Evolutionary conservation across 1,139 yeast species (phyloP).

Genomic region (Eremothecium sinecaudum): DNA sequence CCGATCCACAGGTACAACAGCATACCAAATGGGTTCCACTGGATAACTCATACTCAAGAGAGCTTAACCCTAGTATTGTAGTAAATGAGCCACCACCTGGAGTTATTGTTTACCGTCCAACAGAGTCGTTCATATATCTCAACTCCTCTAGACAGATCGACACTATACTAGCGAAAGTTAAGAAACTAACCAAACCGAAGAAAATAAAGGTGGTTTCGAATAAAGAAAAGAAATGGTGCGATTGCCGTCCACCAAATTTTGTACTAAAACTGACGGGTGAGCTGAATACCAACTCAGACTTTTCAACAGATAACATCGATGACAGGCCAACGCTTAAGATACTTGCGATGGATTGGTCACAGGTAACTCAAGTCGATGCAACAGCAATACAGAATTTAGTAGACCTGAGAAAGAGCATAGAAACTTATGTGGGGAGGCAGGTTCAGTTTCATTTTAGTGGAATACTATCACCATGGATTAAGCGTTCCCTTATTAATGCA

Average conservation of each 20-base stretch:
- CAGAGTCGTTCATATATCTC: slow-evolving; percentile 74
- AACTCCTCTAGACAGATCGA: slow-evolving; percentile 72
- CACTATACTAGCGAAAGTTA: slow-evolving; percentile 57
- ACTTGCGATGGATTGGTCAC: slow-evolving; percentile 71
- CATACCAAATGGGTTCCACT: slow-evolving; percentile 79
- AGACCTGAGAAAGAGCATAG: slow-evolving; percentile 65
- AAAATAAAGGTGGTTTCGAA: slow-evolving; percentile 37
- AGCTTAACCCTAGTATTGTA: slow-evolving; percentile 48
- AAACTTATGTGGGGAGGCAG: slow-evolving; percentile 68
- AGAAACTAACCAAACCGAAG: slow-evolving; percentile 53
- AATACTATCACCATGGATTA: slow-evolving; percentile 75
- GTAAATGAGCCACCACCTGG: slow-evolving; percentile 85
- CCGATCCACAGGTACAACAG: slow-evolving; percentile 32
- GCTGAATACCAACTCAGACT: slow-evolving; percentile 15
- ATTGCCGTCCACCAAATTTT: slow-evolving; percentile 32
- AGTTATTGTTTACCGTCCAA: slow-evolving; percentile 73
- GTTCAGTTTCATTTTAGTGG: slow-evolving; percentile 89
- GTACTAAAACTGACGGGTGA: slow-evolving; percentile 12
- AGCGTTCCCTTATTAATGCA: slow-evolving; percentile 62
- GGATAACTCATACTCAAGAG: slow-evolving; percentile 35
- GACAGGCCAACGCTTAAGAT: slow-evolving; percentile 59
- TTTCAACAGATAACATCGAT: slow-evolving; percentile 31
- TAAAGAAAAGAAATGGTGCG: slow-evolving; percentile 86
- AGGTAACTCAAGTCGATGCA: slow-evolving; percentile 66
- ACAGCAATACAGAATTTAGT: slow-evolving; percentile 72